These are phyloP conservation scores for Suhomyces atakaporum DNA, from an alignment of 1,139 yeast species.

Conservation along the genomic window DNA sequence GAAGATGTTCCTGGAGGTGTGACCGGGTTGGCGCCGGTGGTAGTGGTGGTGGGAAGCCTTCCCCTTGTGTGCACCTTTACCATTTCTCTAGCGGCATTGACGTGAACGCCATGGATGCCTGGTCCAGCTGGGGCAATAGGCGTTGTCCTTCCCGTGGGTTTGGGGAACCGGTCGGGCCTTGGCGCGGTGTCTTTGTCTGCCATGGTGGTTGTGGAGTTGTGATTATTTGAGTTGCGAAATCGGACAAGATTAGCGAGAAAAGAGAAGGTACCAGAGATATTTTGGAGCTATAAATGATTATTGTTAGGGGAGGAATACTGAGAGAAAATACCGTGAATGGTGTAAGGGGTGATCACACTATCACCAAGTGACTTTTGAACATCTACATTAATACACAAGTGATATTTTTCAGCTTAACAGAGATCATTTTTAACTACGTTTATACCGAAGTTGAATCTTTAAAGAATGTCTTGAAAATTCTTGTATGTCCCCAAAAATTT, in stretches of 20 bases:
- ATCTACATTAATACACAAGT: too few species aligned
- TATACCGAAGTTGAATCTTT: too few species aligned
- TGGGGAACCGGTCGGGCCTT: not conserved
- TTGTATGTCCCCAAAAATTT: too few species aligned
- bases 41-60: conserved; percentile 32
- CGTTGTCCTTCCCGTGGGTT: not conserved
- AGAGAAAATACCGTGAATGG: too few species aligned
- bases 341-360: too few species aligned
- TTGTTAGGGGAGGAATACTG: not conserved
- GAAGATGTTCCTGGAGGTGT: not conserved
- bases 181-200: conserved; percentile 1
- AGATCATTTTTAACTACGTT: too few species aligned
- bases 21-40: too few species aligned
- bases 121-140: conserved; percentile 5
- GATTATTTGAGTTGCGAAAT: not conserved
- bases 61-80: conserved; percentile 45
- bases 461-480: too few species aligned
- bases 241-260: not conserved
- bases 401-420: too few species aligned
- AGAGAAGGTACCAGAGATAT: too few species aligned
- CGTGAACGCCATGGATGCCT: conserved; percentile 57
- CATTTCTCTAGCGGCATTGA: conserved; percentile 67
- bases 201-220: conserved; percentile 1
- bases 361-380: too few species aligned
- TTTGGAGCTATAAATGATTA: too few species aligned